phyloP scores from a whole-genome alignment of 371 early-diverging fungal genomes.

The Zopfochytrium polystomum region DNA sequence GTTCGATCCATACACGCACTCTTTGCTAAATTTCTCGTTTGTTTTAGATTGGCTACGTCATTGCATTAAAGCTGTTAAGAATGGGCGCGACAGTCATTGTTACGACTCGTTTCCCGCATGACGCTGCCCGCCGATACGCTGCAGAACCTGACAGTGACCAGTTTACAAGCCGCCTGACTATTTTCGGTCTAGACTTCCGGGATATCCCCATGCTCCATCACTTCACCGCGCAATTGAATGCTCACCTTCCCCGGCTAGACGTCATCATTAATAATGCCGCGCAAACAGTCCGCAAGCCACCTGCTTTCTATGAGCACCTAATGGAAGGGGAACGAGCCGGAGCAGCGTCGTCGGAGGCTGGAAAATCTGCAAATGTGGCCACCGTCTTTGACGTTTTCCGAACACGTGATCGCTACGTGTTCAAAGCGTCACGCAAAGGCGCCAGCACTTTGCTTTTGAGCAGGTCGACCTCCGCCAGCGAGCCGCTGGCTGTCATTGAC shows the following conservation, averaged over 20 bases:
- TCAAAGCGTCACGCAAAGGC: constrained; percentile 6
- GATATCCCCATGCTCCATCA: constrained; percentile 46
- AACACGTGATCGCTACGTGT: constrained; percentile 12
- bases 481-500: background rate
- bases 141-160: constrained; percentile 33
- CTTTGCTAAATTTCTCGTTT: too few relatives aligned
- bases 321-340: constrained; percentile 31
- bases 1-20: too few relatives aligned
- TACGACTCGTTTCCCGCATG: constrained; percentile 51
- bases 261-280: constrained; percentile 55
- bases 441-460: constrained; percentile 7
- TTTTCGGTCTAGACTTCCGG: constrained; percentile 48
- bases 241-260: constrained; percentile 34
- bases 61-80: constrained; percentile 41
- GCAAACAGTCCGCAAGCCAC: constrained; percentile 50
- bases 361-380: constrained; percentile 7
- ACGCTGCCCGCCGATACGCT: constrained; percentile 39
- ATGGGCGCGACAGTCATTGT: constrained; percentile 44
- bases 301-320: constrained; percentile 46
- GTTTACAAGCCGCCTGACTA: constrained; percentile 32
- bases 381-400: constrained; percentile 39
- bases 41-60: constrained; percentile 43
- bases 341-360: constrained; percentile 13
- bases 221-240: constrained; percentile 36
- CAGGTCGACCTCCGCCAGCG: background rate